Conservation (phyloP, 208 protist genomes). For the Trypanosoma scelopori region DNA sequence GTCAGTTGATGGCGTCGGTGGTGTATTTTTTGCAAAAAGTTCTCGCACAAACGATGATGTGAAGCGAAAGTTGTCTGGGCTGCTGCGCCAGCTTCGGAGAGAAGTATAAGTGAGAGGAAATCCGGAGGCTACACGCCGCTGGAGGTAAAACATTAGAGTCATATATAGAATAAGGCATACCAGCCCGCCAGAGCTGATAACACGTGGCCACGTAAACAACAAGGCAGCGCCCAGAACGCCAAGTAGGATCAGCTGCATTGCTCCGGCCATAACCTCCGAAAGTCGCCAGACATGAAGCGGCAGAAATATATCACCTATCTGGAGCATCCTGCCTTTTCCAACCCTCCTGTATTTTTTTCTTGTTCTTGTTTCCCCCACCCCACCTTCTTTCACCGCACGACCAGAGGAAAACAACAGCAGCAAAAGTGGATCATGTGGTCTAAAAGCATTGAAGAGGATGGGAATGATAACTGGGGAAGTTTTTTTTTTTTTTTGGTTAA, state of each 20-base stretch:
- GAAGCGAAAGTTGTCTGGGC: constrained; percentile 39
- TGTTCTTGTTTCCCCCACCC: too few species aligned
- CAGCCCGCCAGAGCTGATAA: constrained; percentile 4
- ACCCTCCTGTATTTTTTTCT: background rate
- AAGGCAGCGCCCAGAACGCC: constrained; percentile 1
- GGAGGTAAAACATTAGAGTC: constrained; percentile 39
- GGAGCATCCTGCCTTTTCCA: constrained; percentile 18
- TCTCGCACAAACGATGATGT: constrained; percentile 33
- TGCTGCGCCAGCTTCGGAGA: constrained; percentile 33
- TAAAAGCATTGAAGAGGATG: too few species aligned
- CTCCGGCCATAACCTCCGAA: constrained; percentile 34
- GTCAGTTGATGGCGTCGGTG: background rate
- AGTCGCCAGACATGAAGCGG: constrained; percentile 35
- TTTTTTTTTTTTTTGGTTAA: too few species aligned
- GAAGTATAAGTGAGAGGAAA: constrained; percentile 34
- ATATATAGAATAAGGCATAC: constrained; percentile 21
- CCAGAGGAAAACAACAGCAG: too few species aligned
- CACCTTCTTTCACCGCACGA: too few species aligned
- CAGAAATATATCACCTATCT: constrained; percentile 31
- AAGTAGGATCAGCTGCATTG: constrained; percentile 36
- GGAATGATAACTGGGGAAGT: too few species aligned
- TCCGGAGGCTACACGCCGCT: constrained; percentile 48
- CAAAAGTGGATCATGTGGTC: too few species aligned
- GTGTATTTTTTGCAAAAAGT: constrained; percentile 5
- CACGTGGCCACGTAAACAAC: constrained; percentile 9